Base-by-base conservation (phyloP, 768 basidiomycete genomes). In the Lentinula sp. region DNA sequence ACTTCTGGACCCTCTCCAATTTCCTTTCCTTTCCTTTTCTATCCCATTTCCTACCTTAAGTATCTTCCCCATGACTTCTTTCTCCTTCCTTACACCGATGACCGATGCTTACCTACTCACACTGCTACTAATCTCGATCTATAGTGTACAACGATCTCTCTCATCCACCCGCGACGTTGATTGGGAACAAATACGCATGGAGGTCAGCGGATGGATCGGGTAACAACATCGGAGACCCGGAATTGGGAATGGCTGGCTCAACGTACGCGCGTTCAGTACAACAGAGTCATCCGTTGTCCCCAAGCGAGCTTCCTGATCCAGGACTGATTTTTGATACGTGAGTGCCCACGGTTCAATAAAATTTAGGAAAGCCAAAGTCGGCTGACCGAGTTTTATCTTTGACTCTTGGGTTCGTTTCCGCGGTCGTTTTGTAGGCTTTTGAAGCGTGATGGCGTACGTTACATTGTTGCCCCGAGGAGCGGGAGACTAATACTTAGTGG, bases 231-330 rank as follows among this genome's bases (percentile, higher is more conserved):
- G 76, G 79, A 58, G 69, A 77, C 40, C 91, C 92, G 2, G 76
- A 85, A 61, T 70, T 95, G 74, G 93, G 93, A 50, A 87, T 86
- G 75, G 89, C 92, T 2, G 83, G 85, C 5, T 85, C 80, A 11
- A 87, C 92, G 0, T 94, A 94, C 69, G 80, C 90, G n/a, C 84
- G 92, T 23, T 92, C 88, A 50, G 93, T 93, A 23, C 88, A 90
- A 65, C 86, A 89, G 68, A 70, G 60, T 1, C 80, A 87, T 62
- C 81, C 88, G 2, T 74, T 91, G 2, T 87, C 91, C 0, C 74
- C 68, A 49, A 83, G 87, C 66, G 83, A 85, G 61, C 76, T 93
- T 32, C 92, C 92, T 0, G 92, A 94, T 71, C 74, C 92, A 15
- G 89, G 89, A 9, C 75, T 93, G 11, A 72, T 95, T 31, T 95